Conservation (phyloP, 2,329 filamentous ascomycete species). For the Camillea tinctor region DNA sequence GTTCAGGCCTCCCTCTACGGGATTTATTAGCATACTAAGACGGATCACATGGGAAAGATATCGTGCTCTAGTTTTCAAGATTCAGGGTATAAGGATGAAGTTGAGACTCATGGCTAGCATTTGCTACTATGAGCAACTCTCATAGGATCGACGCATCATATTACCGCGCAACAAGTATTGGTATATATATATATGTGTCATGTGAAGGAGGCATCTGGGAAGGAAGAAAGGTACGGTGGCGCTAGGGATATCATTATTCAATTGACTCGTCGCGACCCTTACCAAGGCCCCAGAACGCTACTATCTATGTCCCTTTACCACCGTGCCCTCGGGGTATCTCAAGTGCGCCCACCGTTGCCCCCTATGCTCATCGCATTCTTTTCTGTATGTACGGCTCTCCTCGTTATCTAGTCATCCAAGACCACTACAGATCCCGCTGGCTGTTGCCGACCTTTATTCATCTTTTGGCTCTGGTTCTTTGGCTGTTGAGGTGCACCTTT, state of each 20-base stretch:
- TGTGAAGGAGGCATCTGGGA: no score
- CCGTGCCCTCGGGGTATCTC: neutral
- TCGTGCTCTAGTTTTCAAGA: no score
- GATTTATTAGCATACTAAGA: neutral
- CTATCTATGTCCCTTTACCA: neutral
- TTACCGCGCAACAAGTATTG: no score
- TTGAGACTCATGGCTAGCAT: no score
- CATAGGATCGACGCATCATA: no score
- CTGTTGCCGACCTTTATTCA: slow-evolving; percentile 21
- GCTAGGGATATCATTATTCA: neutral
- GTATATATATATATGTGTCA: no score
- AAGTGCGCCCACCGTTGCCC: neutral
- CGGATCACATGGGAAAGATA: neutral
- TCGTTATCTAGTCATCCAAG: neutral
- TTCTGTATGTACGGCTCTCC: neutral
- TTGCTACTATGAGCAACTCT: no score
- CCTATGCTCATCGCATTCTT: neutral
- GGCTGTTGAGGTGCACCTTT: slow-evolving; percentile 11
- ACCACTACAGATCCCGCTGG: slow-evolving; percentile 2
- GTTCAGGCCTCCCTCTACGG: neutral
- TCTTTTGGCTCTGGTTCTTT: slow-evolving; percentile 19
- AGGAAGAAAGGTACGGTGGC: no score
- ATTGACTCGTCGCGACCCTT: neutral
- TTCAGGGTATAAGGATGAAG: no score
- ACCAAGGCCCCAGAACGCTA: neutral